phyloP scores from a whole-genome alignment of 2,329 filamentous ascomycete genomes.

The Ilyonectria destructans region DNA sequence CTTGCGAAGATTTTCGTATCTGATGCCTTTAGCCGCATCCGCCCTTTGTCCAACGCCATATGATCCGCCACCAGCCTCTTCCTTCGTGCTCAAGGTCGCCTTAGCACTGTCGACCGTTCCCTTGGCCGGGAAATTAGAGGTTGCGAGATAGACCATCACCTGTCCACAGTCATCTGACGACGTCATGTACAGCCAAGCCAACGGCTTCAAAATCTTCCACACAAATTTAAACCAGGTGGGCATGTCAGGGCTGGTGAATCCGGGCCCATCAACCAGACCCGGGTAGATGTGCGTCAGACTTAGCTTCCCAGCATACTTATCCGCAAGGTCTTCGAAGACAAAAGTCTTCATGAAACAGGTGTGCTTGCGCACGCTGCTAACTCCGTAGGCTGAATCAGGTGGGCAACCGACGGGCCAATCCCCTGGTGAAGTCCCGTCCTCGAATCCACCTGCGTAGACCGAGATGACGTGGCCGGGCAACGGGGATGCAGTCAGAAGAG shows the following conservation, averaged over 20 bases:
- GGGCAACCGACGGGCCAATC: slow-evolving; percentile 26
- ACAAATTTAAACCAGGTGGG: slow-evolving; percentile 25
- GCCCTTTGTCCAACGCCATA: slow-evolving; percentile 25
- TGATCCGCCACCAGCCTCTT: slow-evolving; percentile 21
- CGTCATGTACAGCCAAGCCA: slow-evolving; percentile 24
- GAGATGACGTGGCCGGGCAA: slow-evolving; percentile 26
- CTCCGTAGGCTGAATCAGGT: slow-evolving; percentile 20
- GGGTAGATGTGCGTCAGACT: slow-evolving; percentile 29
- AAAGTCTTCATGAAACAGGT: slow-evolving; percentile 31
- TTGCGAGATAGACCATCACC: slow-evolving; percentile 26
- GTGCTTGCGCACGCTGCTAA: slow-evolving; percentile 27
- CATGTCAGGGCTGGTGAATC: slow-evolving; percentile 19
- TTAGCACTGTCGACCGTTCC: background rate
- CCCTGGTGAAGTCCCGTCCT: slow-evolving; percentile 25
- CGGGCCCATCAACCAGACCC: slow-evolving; percentile 28
- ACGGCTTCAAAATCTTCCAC: slow-evolving; percentile 18
- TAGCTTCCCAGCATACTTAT: slow-evolving; percentile 20
- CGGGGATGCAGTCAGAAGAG: slow-evolving; percentile 26
- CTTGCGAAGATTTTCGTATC: slow-evolving; percentile 30
- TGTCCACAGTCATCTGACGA: slow-evolving; percentile 17
- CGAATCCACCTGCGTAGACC: slow-evolving; percentile 30
- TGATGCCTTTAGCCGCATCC: slow-evolving; percentile 7
- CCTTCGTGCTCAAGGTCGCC: slow-evolving; percentile 3
- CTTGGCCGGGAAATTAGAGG: slow-evolving; percentile 25
- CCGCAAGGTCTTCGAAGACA: slow-evolving; percentile 27